phyloP scores from a whole-genome alignment of 331 rosid genomes.

The Erythrophleum ivorense region DNA sequence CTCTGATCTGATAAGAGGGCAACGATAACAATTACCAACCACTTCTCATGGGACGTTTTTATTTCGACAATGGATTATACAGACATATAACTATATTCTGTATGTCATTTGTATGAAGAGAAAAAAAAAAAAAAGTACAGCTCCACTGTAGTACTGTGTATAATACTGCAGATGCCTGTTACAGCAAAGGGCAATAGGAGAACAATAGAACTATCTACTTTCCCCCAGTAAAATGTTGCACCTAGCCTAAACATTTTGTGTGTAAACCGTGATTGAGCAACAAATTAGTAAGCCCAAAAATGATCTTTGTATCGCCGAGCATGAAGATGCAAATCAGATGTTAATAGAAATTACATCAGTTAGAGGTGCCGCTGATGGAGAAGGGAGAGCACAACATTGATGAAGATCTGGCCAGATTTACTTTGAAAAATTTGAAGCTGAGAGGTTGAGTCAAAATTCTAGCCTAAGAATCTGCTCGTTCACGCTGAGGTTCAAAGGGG shows the following conservation, averaged over 20 bases:
- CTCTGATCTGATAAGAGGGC: background rate
- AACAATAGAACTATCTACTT: background rate
- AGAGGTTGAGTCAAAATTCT: constrained; percentile 35
- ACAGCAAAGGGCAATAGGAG: constrained; percentile 18
- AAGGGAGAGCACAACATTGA: constrained; percentile 30
- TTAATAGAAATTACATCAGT: background rate
- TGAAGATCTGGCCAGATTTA: constrained; percentile 29
- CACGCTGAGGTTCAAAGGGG: constrained; percentile 3
- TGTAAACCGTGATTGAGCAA: constrained; percentile 11
- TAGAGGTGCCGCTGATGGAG: constrained; percentile 28
- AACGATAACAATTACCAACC: background rate
- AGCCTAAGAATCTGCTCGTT: constrained; percentile 34
- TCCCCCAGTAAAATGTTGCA: constrained; percentile 1
- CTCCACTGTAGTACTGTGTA: constrained; percentile 21
- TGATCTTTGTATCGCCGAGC: background rate
- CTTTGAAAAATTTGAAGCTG: constrained; percentile 22
- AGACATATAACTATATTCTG: background rate
- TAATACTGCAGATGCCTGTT: background rate
- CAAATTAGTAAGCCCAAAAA: constrained; percentile 33
- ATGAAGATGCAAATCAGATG: constrained; percentile 27
- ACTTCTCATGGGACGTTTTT: constrained; percentile 1
- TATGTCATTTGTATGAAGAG: background rate
- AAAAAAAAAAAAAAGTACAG: background rate
- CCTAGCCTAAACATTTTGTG: constrained; percentile 28
- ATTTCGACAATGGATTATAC: constrained; percentile 11